phyloP scores from a whole-genome alignment of 2,329 filamentous ascomycete genomes.

The Fusarium sp. region DNA sequence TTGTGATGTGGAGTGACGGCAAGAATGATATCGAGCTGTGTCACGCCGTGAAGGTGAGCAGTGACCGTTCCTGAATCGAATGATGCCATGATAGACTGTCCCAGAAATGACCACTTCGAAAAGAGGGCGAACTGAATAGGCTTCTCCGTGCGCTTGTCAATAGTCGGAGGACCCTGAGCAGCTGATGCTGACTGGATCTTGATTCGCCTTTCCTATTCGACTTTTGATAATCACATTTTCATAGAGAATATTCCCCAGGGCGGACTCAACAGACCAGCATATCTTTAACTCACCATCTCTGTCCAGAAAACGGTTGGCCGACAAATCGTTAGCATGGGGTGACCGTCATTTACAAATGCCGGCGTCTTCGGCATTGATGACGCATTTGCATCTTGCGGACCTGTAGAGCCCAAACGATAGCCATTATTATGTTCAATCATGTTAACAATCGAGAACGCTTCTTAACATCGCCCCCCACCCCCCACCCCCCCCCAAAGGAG shows the following conservation, averaged over 20 bases:
- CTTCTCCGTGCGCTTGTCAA: neutral
- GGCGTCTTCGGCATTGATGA: neutral
- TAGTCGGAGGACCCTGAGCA: neutral
- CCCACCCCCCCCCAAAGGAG: neutral
- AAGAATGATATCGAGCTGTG: neutral
- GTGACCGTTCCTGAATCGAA: neutral
- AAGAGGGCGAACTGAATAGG: neutral
- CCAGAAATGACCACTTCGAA: neutral
- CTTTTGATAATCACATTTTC: neutral
- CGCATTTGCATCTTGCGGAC: neutral
- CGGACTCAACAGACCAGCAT: neutral
- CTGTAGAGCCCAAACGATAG: neutral
- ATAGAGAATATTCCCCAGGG: fast-evolving
- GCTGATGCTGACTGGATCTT: neutral
- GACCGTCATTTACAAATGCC: neutral
- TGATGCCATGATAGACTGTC: neutral
- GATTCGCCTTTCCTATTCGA: neutral
- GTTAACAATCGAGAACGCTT: neutral
- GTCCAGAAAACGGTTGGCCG: neutral
- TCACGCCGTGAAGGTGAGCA: neutral
- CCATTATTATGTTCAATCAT: neutral
- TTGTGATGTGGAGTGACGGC: neutral
- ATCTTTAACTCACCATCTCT: neutral
- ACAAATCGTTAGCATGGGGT: neutral
- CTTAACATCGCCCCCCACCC: too few species aligned